Evolutionary conservation across 2,329 filamentous ascomycete species (phyloP), one percentile per base, ranked within the genome.

Genomic region (Diaporthe citrichinensis): DNA sequence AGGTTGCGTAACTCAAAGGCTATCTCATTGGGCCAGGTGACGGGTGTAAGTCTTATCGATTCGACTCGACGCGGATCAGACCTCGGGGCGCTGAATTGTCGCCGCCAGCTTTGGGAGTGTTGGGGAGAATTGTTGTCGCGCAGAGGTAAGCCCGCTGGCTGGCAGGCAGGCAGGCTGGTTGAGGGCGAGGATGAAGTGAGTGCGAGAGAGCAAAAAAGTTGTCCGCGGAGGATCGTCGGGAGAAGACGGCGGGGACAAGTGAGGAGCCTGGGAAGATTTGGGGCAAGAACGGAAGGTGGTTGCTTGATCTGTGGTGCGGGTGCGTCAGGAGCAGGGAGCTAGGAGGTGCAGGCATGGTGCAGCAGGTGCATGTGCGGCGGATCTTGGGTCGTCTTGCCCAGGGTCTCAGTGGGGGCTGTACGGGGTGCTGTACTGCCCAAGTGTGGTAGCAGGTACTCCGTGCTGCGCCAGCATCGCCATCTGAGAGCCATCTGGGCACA

Each of bases 1-100:
- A 72, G 23, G 71, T 67, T 69, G 75, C 61, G 69, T 61, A 36
- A 53, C 57, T 57, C 46, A 34, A 62, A 62, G 46, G 31, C 73
- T 62, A 53, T 62, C 71, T 69, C 62, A 75, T 77, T 77, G 76
- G 76, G 69, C 69, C 53, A 68, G 44, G 31, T 36, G 57, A n/a
- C 46, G 34, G 39, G 46, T 72, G 65, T 59, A 36, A 15, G 59
- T 61, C 74, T 71, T 67, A 74, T 76, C 74, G 74, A 59, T 65
- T 73, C 55, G 55, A 73, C 73, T n/a, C 39, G 59, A 41, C 34
- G n/a, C 23, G 65, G 65, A 51, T 28, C 65, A 69, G n/a, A 8
- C 34, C 34, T 55, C 49, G 65, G 34, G 28, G 34, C 34, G 31
- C 65, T 55, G 65, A 17, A 41, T 31, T 55, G 49, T 55, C 46